These are phyloP conservation scores for Pulveroboletus sp. DNA, from an alignment of 768 basidiomycete species.

Conservation along the genomic window DNA sequence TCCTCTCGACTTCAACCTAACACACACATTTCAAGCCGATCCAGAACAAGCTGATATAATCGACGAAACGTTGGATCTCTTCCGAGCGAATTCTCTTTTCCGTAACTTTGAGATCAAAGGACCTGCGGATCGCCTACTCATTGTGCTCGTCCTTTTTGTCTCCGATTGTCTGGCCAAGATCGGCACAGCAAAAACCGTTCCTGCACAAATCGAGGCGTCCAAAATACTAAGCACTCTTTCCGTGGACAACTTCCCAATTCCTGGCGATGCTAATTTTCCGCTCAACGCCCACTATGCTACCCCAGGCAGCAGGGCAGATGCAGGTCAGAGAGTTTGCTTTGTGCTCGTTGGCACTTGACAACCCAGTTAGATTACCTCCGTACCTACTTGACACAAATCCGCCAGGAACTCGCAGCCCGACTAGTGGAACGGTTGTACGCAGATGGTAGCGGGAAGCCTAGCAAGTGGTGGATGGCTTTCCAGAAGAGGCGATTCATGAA, in stretches of 20 bases:
- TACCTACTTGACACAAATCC: constrained; percentile 87
- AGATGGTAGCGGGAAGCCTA: constrained; percentile 90
- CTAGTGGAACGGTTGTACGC: constrained; percentile 88
- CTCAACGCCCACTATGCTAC: constrained; percentile 89
- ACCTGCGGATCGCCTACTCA: constrained; percentile 91
- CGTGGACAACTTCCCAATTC: constrained; percentile 90
- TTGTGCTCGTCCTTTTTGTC: constrained; percentile 95
- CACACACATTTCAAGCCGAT: constrained; percentile 55
- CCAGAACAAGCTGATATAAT: constrained; percentile 81
- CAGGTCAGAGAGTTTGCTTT: constrained; percentile 53
- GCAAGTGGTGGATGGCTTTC: constrained; percentile 99
- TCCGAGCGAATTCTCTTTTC: constrained; percentile 98
- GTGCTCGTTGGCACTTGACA: constrained; percentile 4
- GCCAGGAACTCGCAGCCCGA: constrained; percentile 87
- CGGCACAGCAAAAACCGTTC: constrained; percentile 63
- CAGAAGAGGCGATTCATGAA: constrained; percentile 97
- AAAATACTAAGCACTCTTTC: constrained; percentile 90
- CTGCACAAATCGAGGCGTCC: constrained; percentile 78
- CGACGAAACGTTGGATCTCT: constrained; percentile 94
- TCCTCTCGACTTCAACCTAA: constrained; percentile 9
- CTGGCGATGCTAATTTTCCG: constrained; percentile 94
- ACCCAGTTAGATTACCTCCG: constrained; percentile 72
- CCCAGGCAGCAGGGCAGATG: constrained; percentile 72
- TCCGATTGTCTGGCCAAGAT: constrained; percentile 96
- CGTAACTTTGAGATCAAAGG: constrained; percentile 99